Percentiles rank a stretch among this genome's conserved stretches.
phyloP scores from a whole-genome alignment of 208 protist species.

The Histomonas meleagridis region DNA sequence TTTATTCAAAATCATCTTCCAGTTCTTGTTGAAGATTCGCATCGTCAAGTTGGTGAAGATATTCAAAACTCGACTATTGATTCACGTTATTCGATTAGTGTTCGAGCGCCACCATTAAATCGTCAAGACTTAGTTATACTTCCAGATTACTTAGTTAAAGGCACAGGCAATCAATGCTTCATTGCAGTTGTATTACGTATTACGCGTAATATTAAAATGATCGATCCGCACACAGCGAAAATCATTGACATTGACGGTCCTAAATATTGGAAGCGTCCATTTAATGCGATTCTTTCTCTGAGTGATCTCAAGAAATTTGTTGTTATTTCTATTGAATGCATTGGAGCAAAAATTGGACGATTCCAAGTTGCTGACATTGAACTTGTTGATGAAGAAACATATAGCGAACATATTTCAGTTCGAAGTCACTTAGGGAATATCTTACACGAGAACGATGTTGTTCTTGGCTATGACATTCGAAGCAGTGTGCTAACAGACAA shows the following conservation, averaged over 20 bases:
- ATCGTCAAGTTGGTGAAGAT: neutral
- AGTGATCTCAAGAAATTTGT: neutral
- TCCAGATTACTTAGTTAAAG: neutral
- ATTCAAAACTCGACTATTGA: neutral
- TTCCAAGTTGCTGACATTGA: constrained; percentile 1
- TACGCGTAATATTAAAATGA: neutral
- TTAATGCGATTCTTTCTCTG: neutral
- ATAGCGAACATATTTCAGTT: neutral
- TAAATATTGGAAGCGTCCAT: neutral
- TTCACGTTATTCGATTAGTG: neutral
- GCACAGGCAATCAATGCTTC: neutral
- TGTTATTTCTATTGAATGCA: neutral
- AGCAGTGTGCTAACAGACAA: neutral
- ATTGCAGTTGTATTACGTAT: neutral
- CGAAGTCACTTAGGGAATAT: neutral
- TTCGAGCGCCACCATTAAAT: neutral
- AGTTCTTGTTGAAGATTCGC: neutral
- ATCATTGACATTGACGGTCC: neutral
- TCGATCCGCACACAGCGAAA: neutral
- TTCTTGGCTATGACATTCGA: neutral
- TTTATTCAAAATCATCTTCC: neutral
- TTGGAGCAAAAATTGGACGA: neutral
- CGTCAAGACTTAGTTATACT: neutral
- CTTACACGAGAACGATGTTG: neutral
- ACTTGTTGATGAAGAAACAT: neutral